Conservation (phyloP, 768 basidiomycete species). For the Phlebiopsis flavidoalba region DNA sequence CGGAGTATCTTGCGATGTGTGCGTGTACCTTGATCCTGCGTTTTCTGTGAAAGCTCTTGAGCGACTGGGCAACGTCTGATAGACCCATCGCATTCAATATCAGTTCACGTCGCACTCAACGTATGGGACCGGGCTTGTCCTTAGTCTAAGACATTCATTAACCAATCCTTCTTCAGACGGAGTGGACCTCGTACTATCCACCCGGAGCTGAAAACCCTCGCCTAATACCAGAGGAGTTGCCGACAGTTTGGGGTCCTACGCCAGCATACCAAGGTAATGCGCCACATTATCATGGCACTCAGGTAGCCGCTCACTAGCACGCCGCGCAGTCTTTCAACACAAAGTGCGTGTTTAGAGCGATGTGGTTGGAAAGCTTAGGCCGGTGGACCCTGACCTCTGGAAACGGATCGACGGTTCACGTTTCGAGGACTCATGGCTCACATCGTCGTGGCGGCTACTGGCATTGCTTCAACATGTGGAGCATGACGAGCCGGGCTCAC, state of each 20-base stretch:
- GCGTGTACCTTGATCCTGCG: neutral
- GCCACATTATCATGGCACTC: neutral
- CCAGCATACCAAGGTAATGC: neutral
- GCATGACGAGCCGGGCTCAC: too few relatives aligned
- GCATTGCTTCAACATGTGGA: conserved; percentile 34
- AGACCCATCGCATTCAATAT: neutral
- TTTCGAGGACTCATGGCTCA: conserved; percentile 17
- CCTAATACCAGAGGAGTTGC: neutral
- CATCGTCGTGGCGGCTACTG: conserved; percentile 29
- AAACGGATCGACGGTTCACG: neutral
- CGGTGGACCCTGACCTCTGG: neutral
- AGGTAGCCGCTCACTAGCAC: neutral
- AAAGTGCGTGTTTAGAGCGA: neutral
- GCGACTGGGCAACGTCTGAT: neutral
- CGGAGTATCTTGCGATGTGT: conserved; percentile 4
- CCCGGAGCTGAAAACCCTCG: neutral
- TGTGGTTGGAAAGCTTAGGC: neutral
- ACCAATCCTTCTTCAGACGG: neutral
- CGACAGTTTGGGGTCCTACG: neutral
- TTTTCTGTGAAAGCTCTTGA: neutral
- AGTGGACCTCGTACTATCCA: neutral
- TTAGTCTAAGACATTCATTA: neutral
- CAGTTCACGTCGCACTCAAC: neutral
- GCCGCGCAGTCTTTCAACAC: neutral
- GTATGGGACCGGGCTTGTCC: neutral